Evolutionary conservation across 2,329 filamentous ascomycete genomes (phyloP).

Genomic region (Davidsoniella australis): DNA sequence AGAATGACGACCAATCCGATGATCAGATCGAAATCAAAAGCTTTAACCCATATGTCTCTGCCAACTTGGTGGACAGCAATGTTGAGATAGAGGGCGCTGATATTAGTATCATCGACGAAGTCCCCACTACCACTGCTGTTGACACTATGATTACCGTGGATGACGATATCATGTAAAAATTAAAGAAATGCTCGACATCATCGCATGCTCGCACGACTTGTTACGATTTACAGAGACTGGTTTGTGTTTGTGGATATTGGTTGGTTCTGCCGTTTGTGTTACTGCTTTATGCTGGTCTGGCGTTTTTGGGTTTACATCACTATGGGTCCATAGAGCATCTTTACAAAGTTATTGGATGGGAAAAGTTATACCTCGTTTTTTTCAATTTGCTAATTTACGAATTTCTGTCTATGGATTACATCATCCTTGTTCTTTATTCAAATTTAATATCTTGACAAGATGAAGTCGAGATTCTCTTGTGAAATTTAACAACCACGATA

Average conservation of each 20-base stretch:
- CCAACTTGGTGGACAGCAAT: not conserved
- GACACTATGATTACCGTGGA: not conserved
- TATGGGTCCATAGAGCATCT: not conserved
- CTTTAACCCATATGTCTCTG: not conserved
- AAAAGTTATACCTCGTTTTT: not conserved
- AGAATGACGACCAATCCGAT: constrained; percentile 3
- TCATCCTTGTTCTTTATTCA: not conserved
- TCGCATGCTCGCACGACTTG: not conserved
- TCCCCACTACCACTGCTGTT: not conserved
- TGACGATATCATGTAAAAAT: constrained; percentile 9
- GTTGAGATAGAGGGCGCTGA: constrained; percentile 1
- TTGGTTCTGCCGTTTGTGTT: not conserved
- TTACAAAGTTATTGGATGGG: not conserved
- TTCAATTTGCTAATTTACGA: not conserved
- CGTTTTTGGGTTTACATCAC: constrained; percentile 4
- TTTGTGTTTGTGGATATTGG: not conserved
- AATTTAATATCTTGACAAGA: no score
- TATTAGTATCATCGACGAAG: constrained; percentile 5
- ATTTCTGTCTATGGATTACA: not conserved
- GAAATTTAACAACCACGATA: no score
- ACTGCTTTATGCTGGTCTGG: constrained; percentile 3
- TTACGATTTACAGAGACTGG: constrained; percentile 2
- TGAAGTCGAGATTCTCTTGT: no score
- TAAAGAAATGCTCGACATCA: no score
- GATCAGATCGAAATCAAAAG: not conserved